Evolutionary conservation across 192 early-diverging fungal genomes (phyloP).

Genomic region (Coemansia umbellata): DNA sequence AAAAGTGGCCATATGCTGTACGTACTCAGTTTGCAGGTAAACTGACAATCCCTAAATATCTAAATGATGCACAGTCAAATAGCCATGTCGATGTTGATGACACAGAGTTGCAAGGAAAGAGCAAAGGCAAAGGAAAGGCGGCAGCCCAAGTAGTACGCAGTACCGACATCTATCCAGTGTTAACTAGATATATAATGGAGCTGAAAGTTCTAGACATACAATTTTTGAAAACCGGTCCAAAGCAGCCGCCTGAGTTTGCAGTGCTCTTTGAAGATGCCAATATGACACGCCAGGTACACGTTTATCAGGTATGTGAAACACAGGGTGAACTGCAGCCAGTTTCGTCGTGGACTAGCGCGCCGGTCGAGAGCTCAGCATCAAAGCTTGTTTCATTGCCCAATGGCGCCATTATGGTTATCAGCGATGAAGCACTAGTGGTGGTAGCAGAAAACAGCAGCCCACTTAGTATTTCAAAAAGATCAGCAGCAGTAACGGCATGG

Average conservation of each 20-base stretch:
- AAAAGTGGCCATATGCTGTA: conserved; percentile 28
- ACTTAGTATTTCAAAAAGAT: conserved; percentile 9
- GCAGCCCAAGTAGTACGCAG: conserved; percentile 16
- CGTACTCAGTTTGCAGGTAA: conserved; percentile 6
- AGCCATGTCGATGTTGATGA: neutral
- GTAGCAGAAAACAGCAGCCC: neutral
- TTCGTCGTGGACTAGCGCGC: conserved; percentile 15
- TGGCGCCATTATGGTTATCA: conserved; percentile 21
- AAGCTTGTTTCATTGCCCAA: conserved; percentile 20
- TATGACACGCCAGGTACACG: conserved; percentile 28
- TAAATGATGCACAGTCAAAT: neutral
- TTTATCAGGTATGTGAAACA: conserved; percentile 18
- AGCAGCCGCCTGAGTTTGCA: conserved; percentile 18
- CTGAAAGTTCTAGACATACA: conserved; percentile 36
- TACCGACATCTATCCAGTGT: conserved; percentile 29
- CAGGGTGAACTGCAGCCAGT: conserved; percentile 15
- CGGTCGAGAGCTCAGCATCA: conserved; percentile 15
- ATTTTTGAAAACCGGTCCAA: conserved; percentile 12
- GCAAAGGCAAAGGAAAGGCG: conserved; percentile 35
- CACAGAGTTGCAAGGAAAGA: neutral
- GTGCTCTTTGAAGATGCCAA: conserved; percentile 44
- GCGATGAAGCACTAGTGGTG: conserved; percentile 31
- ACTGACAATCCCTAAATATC: conserved; percentile 16
- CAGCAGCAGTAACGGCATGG: conserved; percentile 51
- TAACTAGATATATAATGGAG: conserved; percentile 37